Evolutionary conservation across 805 yeast genomes (phyloP), one percentile per base, ranked within the genome.

Genomic region (Sugiyamaella marilandica): DNA sequence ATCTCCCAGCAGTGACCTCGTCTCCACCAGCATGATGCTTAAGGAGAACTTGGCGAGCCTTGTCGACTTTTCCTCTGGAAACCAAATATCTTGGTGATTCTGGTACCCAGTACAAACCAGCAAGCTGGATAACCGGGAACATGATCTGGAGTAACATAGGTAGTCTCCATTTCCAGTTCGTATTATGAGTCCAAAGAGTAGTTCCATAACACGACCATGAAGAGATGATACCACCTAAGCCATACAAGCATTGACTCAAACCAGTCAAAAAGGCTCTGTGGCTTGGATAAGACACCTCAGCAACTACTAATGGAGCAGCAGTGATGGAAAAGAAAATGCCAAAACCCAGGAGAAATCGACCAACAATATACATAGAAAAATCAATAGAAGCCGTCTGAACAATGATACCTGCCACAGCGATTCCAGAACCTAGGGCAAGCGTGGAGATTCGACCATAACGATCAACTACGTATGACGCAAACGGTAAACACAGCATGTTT

Each of bases 281-380:
- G 55, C 76, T 78, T 9, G 87, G 78, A 53, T 78, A 79, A 37
- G 88, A 78, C 68, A 85, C 82, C 69, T 86, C 95, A 1, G 90
- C 77, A 64, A 84, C 87, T 81, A 86, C 85, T 53, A 84, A 83
- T n/a, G 94, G 92, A 56, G 84, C 82, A 33, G 89, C 83, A 14
- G 89, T 81, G 13, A 88, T 82, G 64, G 81, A 79, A 64, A 85
- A 67, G 57, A 91, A 90, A 55, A 81, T 83, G 61, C 92, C 94
- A 50, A 84, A 59, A 59, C 94, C 89, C 16, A 85, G 76, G 29
- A 82, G 65, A 47, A 83, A 80, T 72, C 95, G 78, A 24, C 87
- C 90, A 56, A 83, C 69, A 51, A 85, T 79, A 55, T 86, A 81
- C 65, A 55, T 84, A 88, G 48, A 85, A 87, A 57, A 82, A 68